Conservation (phyloP, 176 grass and related monocot species). For the bread wheat (Triticum aestivum) region IWGSC_CS_RefSeq_v2.1 NC_057810.1:534872863-534873362, state of each 20-base stretch:
- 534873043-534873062: not conserved
- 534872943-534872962: not conserved
- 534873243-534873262: not conserved
- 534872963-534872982: not conserved
- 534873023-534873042: too few species aligned
- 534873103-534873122: not conserved
- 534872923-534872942: not conserved
- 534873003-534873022: not conserved
- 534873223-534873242: not conserved
- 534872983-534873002: not conserved
- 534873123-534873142: not conserved
- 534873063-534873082: not conserved
- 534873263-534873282: not conserved
- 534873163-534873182: not conserved
- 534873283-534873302: not conserved
- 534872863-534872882: not conserved
- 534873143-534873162: not conserved
- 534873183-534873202: not conserved
- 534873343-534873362: not conserved
- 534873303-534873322: conserved; percentile 16
- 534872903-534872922: not conserved
- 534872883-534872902: not conserved
- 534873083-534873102: not conserved
- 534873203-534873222: not conserved
- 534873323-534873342: conserved; percentile 33